A percentile compares a stretch with the other conserved stretches of the same genome.
Evolutionary conservation across 768 basidiomycete species (phyloP).

Genomic region (Cystoderma amianthinum): DNA sequence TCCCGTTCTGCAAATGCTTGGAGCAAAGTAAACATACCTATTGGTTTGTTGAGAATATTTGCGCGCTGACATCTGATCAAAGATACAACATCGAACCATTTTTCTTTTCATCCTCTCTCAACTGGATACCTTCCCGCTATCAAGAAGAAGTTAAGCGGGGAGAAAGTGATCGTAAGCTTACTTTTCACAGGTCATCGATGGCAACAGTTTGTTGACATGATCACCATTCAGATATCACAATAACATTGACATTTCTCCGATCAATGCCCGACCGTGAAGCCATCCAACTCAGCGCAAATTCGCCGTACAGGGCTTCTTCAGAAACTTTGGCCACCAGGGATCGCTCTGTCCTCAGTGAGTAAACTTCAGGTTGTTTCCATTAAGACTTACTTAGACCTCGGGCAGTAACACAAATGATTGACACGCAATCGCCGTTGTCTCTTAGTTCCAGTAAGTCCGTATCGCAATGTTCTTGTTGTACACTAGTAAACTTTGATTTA

Average conservation of each 20-base stretch:
- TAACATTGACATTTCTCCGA: conserved; percentile 49
- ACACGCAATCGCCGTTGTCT: conserved; percentile 19
- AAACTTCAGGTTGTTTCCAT: not conserved
- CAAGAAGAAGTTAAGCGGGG: conserved; percentile 36
- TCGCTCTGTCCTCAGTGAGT: conserved; percentile 2
- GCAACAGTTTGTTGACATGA: not conserved
- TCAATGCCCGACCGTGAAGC: conserved; percentile 21
- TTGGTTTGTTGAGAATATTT: no score
- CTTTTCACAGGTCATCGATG: not conserved
- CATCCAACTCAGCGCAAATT: conserved; percentile 7
- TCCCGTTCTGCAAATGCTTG: conserved; percentile 53
- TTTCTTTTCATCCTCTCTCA: conserved; percentile 58
- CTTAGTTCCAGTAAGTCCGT: conserved; percentile 14
- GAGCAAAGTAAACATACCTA: conserved; percentile 44
- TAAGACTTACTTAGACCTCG: not conserved
- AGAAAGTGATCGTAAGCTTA: conserved; percentile 47
- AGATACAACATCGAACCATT: conserved; percentile 60
- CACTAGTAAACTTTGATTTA: conserved; percentile 2
- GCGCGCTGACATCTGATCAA: not conserved
- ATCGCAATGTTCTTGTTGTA: not conserved
- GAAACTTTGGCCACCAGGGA: conserved; percentile 5
- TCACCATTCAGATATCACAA: conserved; percentile 42
- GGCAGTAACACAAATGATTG: conserved; percentile 20
- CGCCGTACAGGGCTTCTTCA: conserved; percentile 10
- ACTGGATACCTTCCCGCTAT: conserved; percentile 64